A percentile compares a stretch with the other conserved stretches of the same genome.
Conservation (phyloP, 2,329 filamentous ascomycete species). For the Lomentospora prolificans region DNA sequence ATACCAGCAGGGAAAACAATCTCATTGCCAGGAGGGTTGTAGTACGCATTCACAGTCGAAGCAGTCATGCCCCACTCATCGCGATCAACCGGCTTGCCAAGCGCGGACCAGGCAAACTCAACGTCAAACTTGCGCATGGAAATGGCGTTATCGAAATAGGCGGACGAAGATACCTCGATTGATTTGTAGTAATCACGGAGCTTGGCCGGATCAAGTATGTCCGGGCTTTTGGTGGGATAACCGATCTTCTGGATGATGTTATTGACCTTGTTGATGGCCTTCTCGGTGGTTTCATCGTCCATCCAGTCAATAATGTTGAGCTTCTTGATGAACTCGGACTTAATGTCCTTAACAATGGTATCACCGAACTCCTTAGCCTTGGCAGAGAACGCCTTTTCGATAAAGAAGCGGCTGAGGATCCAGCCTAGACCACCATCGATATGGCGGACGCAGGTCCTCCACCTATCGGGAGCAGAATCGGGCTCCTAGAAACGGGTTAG, state of each 20-base stretch:
- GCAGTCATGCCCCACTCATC: conserved; percentile 52
- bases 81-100: conserved; percentile 51
- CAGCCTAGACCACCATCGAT: conserved; percentile 52
- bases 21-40: conserved; percentile 54
- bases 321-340: conserved; percentile 52
- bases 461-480: conserved; percentile 52
- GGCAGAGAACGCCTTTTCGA: conserved; percentile 57
- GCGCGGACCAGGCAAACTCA: conserved; percentile 39
- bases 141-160: conserved; percentile 49
- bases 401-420: conserved; percentile 62
- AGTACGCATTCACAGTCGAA: conserved; percentile 56
- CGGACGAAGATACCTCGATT: conserved; percentile 37
- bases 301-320: conserved; percentile 54
- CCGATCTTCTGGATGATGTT: conserved; percentile 61
- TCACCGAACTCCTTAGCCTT: conserved; percentile 58
- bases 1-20: conserved; percentile 62
- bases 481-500: conserved; percentile 34
- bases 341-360: conserved; percentile 61
- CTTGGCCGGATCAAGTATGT: conserved; percentile 47
- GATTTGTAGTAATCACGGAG: conserved; percentile 47
- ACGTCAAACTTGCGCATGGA: conserved; percentile 38
- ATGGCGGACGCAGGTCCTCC: conserved; percentile 52
- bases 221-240: conserved; percentile 52
- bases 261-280: conserved; percentile 54
- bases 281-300: conserved; percentile 47